Evolutionary conservation across 2,329 filamentous ascomycete genomes (phyloP).

Genomic region (Monilinia polystroma): DNA sequence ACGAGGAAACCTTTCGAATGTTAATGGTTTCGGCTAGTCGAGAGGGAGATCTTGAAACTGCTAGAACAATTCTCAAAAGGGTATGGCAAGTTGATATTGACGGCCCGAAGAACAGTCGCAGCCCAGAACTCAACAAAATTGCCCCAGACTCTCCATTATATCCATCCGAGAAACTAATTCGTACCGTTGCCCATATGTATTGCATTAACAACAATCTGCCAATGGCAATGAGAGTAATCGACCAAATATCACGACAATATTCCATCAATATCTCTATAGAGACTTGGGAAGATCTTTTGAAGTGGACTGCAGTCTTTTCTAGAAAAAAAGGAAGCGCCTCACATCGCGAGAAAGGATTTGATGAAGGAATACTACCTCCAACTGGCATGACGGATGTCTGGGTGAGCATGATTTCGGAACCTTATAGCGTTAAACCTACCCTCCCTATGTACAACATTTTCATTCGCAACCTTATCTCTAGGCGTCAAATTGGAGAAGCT

Average conservation of each 20-base stretch:
- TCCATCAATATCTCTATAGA: slow-evolving; percentile 53
- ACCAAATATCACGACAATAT: slow-evolving; percentile 62
- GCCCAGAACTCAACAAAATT: slow-evolving; percentile 39
- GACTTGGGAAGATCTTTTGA: slow-evolving; percentile 66
- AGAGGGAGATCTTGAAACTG: slow-evolving; percentile 50
- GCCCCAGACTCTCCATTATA: slow-evolving; percentile 52
- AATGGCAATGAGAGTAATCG: slow-evolving; percentile 57
- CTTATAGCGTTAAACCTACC: slow-evolving; percentile 37
- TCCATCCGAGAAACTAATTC: slow-evolving; percentile 59
- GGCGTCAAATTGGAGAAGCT: slow-evolving; percentile 27
- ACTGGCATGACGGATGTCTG: slow-evolving; percentile 33
- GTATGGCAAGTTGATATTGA: slow-evolving; percentile 51
- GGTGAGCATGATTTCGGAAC: slow-evolving; percentile 36
- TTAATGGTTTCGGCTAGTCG: slow-evolving; percentile 53
- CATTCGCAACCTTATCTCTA: slow-evolving; percentile 30
- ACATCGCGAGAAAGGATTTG: slow-evolving; percentile 3
- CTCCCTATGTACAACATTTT: slow-evolving; percentile 35
- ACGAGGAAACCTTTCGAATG: slow-evolving; percentile 54
- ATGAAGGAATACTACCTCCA: slow-evolving; percentile 29
- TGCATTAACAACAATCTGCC: slow-evolving; percentile 64
- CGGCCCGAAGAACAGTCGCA: slow-evolving; percentile 21
- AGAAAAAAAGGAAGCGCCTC: slow-evolving; percentile 27
- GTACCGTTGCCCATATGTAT: slow-evolving; percentile 66
- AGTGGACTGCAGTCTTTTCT: slow-evolving; percentile 62
- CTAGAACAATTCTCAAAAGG: slow-evolving; percentile 49